These are phyloP conservation scores for Mesembryanthemum crystallinum DNA, from an alignment of 148 eudicot species.

Conservation along the genomic window DNA sequence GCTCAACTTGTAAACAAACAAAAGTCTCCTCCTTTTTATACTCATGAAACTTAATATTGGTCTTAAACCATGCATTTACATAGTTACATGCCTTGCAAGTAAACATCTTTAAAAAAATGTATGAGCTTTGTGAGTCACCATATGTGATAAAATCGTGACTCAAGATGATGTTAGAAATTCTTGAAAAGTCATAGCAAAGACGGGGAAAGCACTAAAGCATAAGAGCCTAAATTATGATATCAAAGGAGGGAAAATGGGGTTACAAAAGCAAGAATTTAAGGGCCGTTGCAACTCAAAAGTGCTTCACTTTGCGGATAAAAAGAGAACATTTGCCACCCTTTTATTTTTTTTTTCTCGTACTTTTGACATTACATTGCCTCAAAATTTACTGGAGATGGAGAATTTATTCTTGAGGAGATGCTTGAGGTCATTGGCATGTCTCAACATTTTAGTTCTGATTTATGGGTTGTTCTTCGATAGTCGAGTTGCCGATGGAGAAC, in stretches of 20 bases:
- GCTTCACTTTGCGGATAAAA: not conserved
- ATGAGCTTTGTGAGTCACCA: not conserved
- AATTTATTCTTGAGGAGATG: slow-evolving; percentile 11
- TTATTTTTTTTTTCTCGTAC: not conserved
- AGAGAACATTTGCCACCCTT: too few relatives aligned
- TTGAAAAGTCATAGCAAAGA: not conserved
- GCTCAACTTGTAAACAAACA: too few relatives aligned
- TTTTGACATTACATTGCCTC: not conserved
- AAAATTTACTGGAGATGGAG: slow-evolving; percentile 4
- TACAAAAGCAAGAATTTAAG: slow-evolving; percentile 15
- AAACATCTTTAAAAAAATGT: too few relatives aligned
- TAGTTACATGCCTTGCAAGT: too few relatives aligned
- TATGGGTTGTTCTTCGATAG: slow-evolving; percentile 14
- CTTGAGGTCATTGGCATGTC: not conserved
- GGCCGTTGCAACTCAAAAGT: not conserved
- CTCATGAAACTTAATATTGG: too few relatives aligned
- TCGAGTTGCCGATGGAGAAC: slow-evolving; percentile 11
- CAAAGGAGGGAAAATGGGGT: slow-evolving; percentile 6
- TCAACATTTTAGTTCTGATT: slow-evolving; percentile 16
- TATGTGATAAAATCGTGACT: not conserved
- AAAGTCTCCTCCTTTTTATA: too few relatives aligned
- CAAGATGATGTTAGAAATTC: not conserved
- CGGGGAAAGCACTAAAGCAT: not conserved
- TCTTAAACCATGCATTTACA: too few relatives aligned
- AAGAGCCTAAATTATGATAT: slow-evolving; percentile 10